Base-by-base conservation (phyloP, 2,329 filamentous ascomycete genomes). In the Lachnellula hyalina region DNA sequence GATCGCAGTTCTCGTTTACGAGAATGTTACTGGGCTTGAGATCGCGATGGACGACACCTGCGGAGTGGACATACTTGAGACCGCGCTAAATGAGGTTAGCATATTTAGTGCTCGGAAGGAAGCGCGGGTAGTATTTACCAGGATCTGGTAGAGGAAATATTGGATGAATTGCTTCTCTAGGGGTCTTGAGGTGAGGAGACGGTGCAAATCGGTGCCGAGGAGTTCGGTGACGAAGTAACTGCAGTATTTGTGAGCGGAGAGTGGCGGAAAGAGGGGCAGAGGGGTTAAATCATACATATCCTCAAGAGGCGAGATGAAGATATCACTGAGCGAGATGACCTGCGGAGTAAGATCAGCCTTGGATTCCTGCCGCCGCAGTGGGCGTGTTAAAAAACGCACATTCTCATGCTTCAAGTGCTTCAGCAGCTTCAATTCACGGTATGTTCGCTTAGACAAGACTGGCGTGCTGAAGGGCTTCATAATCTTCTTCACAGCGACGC, bases 401-500 rank as follows among this genome's bases (percentile, higher is more conserved):
- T 99, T 99, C 76, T 99, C 94, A 73, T 99, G 94, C 71, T 86
- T 86, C 58, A 99, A 79, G 71, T 99, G 94, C 79, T 97, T 99
- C 69, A 99, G 79, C 61, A 99, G 83, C 79, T 97, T 99, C 71
- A 99, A 78, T 74, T 99, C 94, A 70, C 94, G 86, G 74, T 99
- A 99, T 63, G 94, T 99, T 71, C 94, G 84, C 80, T 99, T 99
- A 56, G 94, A 94, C 47, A 99, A 81, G 56, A 99, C 94, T 1
- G 94, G 92, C n/a, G 94, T 99, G 80, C 92, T 96, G 76, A 99
- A 99, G 9, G 94, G 94, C 80, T 97, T 99, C 93, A 99, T 97
- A 71, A 99, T 99, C 84, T 99, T 99, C 83, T 99, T 99, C 72
- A 99, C 92, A 56, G 94, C 94, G 59, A 99, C 94, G 74, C 92